Evolutionary conservation across 2,329 filamentous ascomycete species (phyloP).

Genomic region (Rhynchosporium agropyri): DNA sequence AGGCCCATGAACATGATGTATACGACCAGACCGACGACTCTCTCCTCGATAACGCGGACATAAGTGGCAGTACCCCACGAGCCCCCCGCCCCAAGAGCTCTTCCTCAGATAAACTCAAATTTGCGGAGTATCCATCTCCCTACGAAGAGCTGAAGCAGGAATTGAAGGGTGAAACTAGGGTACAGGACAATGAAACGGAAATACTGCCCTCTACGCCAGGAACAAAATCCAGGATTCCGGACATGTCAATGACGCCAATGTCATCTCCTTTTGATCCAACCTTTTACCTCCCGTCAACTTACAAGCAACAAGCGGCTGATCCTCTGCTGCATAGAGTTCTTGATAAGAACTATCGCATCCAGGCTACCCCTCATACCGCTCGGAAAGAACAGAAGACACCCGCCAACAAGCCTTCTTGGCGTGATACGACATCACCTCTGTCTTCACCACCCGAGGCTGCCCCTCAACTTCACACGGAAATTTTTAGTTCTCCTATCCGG

Average conservation of each 20-base stretch:
- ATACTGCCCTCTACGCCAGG: conserved; percentile 42
- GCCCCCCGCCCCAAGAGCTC: conserved; percentile 54
- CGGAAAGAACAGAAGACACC: conserved; percentile 45
- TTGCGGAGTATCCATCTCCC: conserved; percentile 72
- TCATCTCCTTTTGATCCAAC: conserved; percentile 59
- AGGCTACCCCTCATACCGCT: conserved; percentile 80
- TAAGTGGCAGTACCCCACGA: conserved; percentile 70
- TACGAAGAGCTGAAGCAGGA: conserved; percentile 75
- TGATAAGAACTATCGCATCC: conserved; percentile 92
- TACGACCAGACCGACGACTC: conserved; percentile 59
- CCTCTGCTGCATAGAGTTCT: conserved; percentile 87
- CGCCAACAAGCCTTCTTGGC: conserved; percentile 41
- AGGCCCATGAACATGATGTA: conserved; percentile 37
- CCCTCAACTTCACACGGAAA: conserved; percentile 80
- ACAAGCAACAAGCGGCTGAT: conserved; percentile 56
- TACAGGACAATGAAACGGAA: conserved; percentile 47
- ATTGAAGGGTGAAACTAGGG: conserved; percentile 51
- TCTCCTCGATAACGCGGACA: conserved; percentile 64
- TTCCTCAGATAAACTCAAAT: conserved; percentile 49
- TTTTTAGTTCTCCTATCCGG: conserved; percentile 77
- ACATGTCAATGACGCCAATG: conserved; percentile 65
- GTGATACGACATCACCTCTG: conserved; percentile 45
- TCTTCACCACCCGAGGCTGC: conserved; percentile 79
- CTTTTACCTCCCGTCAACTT: conserved; percentile 46
- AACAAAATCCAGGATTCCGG: conserved; percentile 53